These are phyloP conservation scores for Entophlyctis helioformis DNA, from an alignment of 192 early-diverging fungal genomes.

Conservation along the genomic window DNA sequence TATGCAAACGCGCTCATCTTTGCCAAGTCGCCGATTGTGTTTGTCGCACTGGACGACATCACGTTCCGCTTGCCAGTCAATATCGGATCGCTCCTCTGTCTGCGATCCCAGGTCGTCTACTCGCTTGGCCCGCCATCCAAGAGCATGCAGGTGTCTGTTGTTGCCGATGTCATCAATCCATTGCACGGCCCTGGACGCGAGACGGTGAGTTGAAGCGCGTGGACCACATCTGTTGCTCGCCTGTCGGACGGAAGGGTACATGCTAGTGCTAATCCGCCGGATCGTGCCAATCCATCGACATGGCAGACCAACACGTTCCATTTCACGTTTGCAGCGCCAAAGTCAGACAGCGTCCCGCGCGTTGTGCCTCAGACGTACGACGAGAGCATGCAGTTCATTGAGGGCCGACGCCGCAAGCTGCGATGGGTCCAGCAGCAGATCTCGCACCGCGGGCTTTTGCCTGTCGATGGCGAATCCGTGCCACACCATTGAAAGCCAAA, in stretches of 20 bases:
- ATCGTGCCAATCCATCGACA: no score
- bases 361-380: slow-evolving; percentile 72
- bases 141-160: slow-evolving; percentile 41
- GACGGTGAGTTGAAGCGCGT: no score
- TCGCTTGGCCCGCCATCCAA: slow-evolving; percentile 45
- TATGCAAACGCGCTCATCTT: slow-evolving; percentile 65
- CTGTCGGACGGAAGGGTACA: no score
- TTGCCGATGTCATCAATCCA: slow-evolving; percentile 70
- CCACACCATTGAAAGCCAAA: no score
- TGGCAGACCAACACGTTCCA: slow-evolving; percentile 85
- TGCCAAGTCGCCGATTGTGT: slow-evolving; percentile 40
- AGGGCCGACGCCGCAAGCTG: slow-evolving; percentile 47
- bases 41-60: slow-evolving; percentile 35
- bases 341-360: slow-evolving; percentile 22
- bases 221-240: no score
- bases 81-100: slow-evolving; percentile 63
- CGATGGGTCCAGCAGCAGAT: no score
- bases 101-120: slow-evolving; percentile 70
- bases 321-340: slow-evolving; percentile 56
- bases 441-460: no score
- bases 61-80: slow-evolving; percentile 75
- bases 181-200: slow-evolving; percentile 36
- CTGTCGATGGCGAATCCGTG: no score
- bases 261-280: no score
- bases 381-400: slow-evolving; percentile 69